A percentile compares a stretch with the other conserved stretches of the same genome.
These are phyloP conservation scores for Cymbopogon flexuosus DNA, from an alignment of 202 grass and related monocot species.

Conservation along the genomic window DNA sequence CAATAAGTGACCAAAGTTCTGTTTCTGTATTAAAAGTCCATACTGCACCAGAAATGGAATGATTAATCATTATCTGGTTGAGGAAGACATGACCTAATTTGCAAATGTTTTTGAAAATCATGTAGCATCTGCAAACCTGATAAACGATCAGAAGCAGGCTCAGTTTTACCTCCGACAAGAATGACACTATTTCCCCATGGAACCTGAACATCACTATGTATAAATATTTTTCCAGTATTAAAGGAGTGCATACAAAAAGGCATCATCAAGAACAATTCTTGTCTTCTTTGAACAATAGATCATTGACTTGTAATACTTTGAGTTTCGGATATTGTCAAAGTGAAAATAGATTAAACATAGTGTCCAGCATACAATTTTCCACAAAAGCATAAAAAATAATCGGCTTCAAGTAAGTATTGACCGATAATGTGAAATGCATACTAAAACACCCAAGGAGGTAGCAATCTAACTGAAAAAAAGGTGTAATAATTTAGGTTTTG, in stretches of 20 bases:
- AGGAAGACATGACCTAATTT: background rate
- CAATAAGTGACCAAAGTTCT: conserved; percentile 70
- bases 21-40: conserved; percentile 86
- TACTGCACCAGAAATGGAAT: conserved; percentile 46
- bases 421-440: background rate
- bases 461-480: background rate
- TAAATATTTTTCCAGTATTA: background rate
- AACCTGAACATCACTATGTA: conserved; percentile 41
- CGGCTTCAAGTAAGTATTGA: background rate
- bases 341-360: background rate
- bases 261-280: background rate
- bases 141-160: conserved; percentile 66
- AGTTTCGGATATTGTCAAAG: background rate
- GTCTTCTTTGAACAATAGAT: background rate
- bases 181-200: conserved; percentile 74
- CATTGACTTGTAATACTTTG: background rate
- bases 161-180: conserved; percentile 88
- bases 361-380: background rate
- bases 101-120: conserved; percentile 12
- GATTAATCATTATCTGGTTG: conserved; percentile 22
- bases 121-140: conserved; percentile 56
- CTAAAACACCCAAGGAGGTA: background rate
- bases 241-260: background rate
- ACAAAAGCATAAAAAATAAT: background rate
- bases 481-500: background rate